A percentile compares a stretch with the other conserved stretches of the same genome.
phyloP scores from a whole-genome alignment of 108 stramenopile species.

The Phaeodactylum tricornutum region DNA sequence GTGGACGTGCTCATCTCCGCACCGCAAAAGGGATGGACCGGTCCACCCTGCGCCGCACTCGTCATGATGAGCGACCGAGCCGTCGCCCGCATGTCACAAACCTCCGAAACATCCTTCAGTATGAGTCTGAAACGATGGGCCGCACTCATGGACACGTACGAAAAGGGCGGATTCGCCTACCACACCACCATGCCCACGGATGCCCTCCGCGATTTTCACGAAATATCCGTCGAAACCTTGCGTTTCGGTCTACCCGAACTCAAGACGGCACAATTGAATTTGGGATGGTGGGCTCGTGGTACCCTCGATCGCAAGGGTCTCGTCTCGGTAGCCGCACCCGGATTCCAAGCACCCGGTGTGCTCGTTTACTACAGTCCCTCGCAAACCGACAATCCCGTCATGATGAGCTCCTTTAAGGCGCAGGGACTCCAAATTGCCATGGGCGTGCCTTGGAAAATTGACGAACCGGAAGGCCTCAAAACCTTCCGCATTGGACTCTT shows the following conservation, averaged over 20 bases:
- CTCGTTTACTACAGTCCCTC: slow-evolving; percentile 78
- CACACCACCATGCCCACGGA: slow-evolving; percentile 94
- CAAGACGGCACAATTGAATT: slow-evolving; percentile 57
- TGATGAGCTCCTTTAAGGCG: slow-evolving; percentile 82
- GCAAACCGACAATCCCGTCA: slow-evolving; percentile 63
- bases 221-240: slow-evolving; percentile 78
- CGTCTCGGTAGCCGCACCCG: slow-evolving; percentile 75
- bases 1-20: slow-evolving; percentile 86
- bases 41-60: slow-evolving; percentile 80
- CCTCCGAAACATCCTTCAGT: slow-evolving; percentile 73
- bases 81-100: slow-evolving; percentile 32
- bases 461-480: slow-evolving; percentile 80
- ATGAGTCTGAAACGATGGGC: slow-evolving; percentile 80
- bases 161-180: slow-evolving; percentile 83
- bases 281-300: slow-evolving; percentile 59
- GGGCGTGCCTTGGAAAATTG: slow-evolving; percentile 89
- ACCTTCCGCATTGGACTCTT: slow-evolving; percentile 90
- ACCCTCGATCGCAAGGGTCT: slow-evolving; percentile 59
- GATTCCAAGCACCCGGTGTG: slow-evolving; percentile 85
- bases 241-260: slow-evolving; percentile 74
- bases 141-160: slow-evolving; percentile 81
- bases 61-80: slow-evolving; percentile 78
- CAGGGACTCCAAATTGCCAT: slow-evolving; percentile 88
- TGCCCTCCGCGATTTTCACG: slow-evolving; percentile 78
- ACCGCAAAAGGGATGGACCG: slow-evolving; percentile 94